Evolutionary conservation across 441 rosid species (phyloP).

Genomic region (Erodium trifolium): DNA sequence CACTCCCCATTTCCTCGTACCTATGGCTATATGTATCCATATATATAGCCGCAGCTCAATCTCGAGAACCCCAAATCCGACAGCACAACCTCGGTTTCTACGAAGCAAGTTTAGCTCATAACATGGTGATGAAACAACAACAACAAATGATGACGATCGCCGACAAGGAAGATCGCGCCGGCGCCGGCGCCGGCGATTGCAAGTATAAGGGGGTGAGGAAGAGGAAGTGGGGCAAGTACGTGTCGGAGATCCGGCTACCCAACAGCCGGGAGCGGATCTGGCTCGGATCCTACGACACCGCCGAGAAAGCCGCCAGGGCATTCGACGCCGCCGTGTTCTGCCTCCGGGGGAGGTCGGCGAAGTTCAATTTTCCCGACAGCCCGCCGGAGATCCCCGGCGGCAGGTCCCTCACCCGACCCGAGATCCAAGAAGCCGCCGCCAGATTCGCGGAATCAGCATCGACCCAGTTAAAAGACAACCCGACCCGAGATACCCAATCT

Average conservation of each 20-base stretch:
- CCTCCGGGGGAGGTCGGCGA: slow-evolving; percentile 52
- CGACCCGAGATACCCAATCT: neutral
- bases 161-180: neutral
- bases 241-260: slow-evolving; percentile 83
- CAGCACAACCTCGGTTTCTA: no score
- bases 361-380: slow-evolving; percentile 55
- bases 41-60: no score
- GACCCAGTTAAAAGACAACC: slow-evolving; percentile 1
- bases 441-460: slow-evolving; percentile 33
- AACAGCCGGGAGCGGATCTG: slow-evolving; percentile 82
- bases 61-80: no score
- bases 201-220: slow-evolving; percentile 75
- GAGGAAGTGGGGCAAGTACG: slow-evolving; percentile 94
- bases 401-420: slow-evolving; percentile 33
- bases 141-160: neutral
- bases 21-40: no score
- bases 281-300: slow-evolving; percentile 65
- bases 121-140: neutral
- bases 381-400: slow-evolving; percentile 43
- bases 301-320: slow-evolving; percentile 86
- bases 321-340: slow-evolving; percentile 79
- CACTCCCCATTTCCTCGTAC: no score
- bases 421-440: slow-evolving; percentile 52
- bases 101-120: neutral
- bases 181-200: slow-evolving; percentile 14